A percentile compares a stretch with the other conserved stretches of the same genome.
These are phyloP conservation scores for Plasmodium ovale DNA, from an alignment of 169 alveolate species.

Conservation along the genomic window DNA sequence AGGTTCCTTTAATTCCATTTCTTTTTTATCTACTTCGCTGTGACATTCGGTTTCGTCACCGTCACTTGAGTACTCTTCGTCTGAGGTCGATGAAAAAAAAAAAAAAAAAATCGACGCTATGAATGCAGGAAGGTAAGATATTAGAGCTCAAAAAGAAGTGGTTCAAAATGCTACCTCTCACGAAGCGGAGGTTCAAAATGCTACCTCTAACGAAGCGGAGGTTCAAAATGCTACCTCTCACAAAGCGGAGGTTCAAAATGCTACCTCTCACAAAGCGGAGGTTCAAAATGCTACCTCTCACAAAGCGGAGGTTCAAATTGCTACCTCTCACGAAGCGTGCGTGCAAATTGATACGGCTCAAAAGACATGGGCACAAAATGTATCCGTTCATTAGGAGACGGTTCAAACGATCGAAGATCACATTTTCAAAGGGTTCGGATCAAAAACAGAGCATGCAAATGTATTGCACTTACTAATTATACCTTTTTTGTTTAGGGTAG, in stretches of 20 bases:
- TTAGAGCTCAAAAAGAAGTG: not conserved
- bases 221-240: no score
- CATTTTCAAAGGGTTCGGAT: not conserved
- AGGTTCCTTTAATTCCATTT: conserved; percentile 15
- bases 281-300: not conserved
- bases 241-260: no score
- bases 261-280: no score
- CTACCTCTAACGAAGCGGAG: no score
- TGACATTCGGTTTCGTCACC: conserved; percentile 61
- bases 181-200: no score
- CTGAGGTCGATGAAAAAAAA: not conserved
- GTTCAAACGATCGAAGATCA: not conserved
- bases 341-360: not conserved
- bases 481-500: conserved; percentile 9
- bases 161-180: no score
- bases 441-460: not conserved
- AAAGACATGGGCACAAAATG: not conserved
- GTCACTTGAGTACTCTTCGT: conserved; percentile 49
- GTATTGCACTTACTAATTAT: conserved; percentile 28
- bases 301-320: not conserved
- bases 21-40: conserved; percentile 42
- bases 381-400: not conserved
- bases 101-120: not conserved
- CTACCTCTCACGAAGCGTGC: no score
- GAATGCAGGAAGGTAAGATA: not conserved